Percentiles rank a stretch among this genome's conserved stretches.
Conservation (phyloP, 2,329 filamentous ascomycete genomes). For the Nemania serpens region DNA sequence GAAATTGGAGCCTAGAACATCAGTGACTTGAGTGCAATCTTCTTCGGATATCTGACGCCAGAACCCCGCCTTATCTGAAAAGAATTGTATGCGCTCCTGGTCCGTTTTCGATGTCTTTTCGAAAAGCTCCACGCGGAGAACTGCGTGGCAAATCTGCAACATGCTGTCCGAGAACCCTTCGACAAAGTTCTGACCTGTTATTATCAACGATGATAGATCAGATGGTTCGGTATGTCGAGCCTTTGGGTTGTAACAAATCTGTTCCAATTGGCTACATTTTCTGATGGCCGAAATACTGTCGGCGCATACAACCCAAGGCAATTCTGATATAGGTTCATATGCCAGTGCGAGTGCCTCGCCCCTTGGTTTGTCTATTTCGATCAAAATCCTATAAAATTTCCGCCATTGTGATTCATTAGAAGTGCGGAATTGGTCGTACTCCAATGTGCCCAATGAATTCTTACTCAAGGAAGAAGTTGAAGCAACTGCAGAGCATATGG, state of each 20-base stretch:
- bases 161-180: slow-evolving; percentile 73
- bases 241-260: slow-evolving; percentile 72
- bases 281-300: slow-evolving; percentile 81
- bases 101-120: slow-evolving; percentile 72
- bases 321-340: slow-evolving; percentile 70
- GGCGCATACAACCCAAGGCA: slow-evolving; percentile 84
- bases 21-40: slow-evolving; percentile 71
- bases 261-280: slow-evolving; percentile 78
- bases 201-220: slow-evolving; percentile 63
- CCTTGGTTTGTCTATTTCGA: slow-evolving; percentile 84
- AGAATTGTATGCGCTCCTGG: slow-evolving; percentile 73
- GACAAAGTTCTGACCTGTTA: slow-evolving; percentile 71
- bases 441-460: slow-evolving; percentile 65
- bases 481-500: slow-evolving; percentile 73
- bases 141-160: slow-evolving; percentile 67
- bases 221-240: slow-evolving; percentile 53
- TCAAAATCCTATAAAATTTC: slow-evolving; percentile 82
- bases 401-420: slow-evolving; percentile 86
- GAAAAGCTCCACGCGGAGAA: slow-evolving; percentile 74
- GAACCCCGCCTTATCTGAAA: slow-evolving; percentile 81
- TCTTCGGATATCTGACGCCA: slow-evolving; percentile 81
- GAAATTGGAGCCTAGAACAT: slow-evolving; percentile 69
- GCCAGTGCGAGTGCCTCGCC: slow-evolving; percentile 80
- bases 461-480: slow-evolving; percentile 70
- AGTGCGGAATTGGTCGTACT: slow-evolving; percentile 74